Evolutionary conservation across 1,284 basidiomycete species (phyloP), one percentile per base, ranked within the genome.

Genomic region (Fomitiporia mediterranea): DNA sequence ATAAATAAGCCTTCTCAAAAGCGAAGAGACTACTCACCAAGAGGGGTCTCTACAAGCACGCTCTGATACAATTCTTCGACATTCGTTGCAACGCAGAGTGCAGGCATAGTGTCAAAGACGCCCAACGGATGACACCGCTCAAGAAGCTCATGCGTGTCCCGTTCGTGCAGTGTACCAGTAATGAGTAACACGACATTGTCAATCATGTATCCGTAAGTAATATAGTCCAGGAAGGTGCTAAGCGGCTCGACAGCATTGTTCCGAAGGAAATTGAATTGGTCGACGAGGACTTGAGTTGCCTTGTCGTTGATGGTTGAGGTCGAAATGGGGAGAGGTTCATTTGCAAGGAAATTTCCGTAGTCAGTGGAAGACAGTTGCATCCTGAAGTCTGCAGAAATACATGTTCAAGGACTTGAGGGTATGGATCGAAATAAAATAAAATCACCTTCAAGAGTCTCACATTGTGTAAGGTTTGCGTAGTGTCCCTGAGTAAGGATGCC

Each of bases 161-260:
- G 81, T 71, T 98, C 96, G 68, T 99, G 96, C 38, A 99, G 75
- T 1, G 96, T 99, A 35, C 97, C 97, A 17, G 97, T 97, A 61
- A 99, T 99, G 66, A 99, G 82, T 51, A 99, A 81, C 61, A 99
- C 89, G 67, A 99, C 92, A 70, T 99, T 99, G 83, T 99, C 97
- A 67, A 99, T 99, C 97, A 99, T 99, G 75, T 99, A 99, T 27
- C 86, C 92, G 69, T 97, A 97, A 43, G 95, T 99, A 73, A 99
- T 92, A 71, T 98, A 99, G 69, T 99, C 97, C 62, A 99, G 77
- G 70, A 99, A 99, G 68, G 88, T 96, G 68, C 83, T 83, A 52
- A 99, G 73, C 1, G 95, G 94, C 63, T 92, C 88, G 17, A 94
- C 89, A 4, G 97, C 89, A 73, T 98, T 99, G 63, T 78, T 88